Evolutionary conservation across 1,139 yeast species (phyloP).

Genomic region (Zygotorulaspora mrakii): DNA sequence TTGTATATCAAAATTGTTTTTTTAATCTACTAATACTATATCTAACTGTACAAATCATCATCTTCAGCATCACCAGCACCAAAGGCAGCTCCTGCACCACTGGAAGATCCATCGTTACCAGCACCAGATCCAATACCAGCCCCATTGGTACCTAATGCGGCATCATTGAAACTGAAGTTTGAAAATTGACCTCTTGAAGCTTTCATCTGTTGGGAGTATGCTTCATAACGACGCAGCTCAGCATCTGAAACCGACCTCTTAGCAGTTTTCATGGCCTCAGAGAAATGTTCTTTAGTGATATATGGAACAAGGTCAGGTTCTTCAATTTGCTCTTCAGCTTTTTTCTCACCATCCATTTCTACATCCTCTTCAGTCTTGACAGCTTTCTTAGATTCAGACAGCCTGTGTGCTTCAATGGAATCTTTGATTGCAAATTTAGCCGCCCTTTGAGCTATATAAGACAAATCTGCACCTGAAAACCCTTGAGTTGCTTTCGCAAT

Average conservation of each 20-base stretch:
- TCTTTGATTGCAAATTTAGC: constrained; percentile 99
- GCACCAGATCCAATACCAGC: constrained; percentile 36
- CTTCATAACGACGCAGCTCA: constrained; percentile 97
- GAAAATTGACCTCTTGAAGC: constrained; percentile 91
- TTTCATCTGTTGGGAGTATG: constrained; percentile 94
- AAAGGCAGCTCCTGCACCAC: constrained; percentile 43
- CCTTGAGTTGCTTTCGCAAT: constrained; percentile 94
- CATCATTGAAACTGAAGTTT: constrained; percentile 66
- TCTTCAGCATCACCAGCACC: constrained; percentile 82
- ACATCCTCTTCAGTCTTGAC: constrained; percentile 49
- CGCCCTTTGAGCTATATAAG: constrained; percentile 95
- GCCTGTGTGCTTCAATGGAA: constrained; percentile 81
- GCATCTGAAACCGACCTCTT: constrained; percentile 96
- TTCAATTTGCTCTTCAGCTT: constrained; percentile 47
- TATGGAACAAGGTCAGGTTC: constrained; percentile 91
- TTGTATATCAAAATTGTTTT: constrained; percentile 5
- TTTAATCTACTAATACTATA: constrained; percentile 9
- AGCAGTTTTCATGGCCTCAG: constrained; percentile 99
- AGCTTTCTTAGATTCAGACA: constrained; percentile 51
- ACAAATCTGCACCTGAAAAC: constrained; percentile 98
- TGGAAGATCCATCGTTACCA: constrained; percentile 25
- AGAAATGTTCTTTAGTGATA: constrained; percentile 88
- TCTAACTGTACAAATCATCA: constrained; percentile 84
- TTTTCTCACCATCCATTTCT: constrained; percentile 55
- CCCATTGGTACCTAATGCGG: constrained; percentile 43